Evolutionary conservation across 2,329 filamentous ascomycete species (phyloP), one percentile per base, ranked within the genome.

Genomic region (Colletotrichum sp.): DNA sequence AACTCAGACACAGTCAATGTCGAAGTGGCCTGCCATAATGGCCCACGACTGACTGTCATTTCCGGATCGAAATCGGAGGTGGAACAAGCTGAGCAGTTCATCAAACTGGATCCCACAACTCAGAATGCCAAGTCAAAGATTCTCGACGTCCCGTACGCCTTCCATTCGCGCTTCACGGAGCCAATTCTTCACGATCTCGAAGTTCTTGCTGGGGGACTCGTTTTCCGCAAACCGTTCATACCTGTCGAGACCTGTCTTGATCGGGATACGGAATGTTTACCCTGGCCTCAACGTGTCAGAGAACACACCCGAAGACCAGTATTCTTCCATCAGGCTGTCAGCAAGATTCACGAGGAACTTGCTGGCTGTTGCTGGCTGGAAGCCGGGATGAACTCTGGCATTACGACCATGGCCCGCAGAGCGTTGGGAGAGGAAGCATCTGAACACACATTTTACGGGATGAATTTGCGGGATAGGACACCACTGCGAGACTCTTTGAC

Each of bases 1-100:
- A 11, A 39, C 32, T n/a, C 75, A 78, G 15, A 16, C 84, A 25
- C 69, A 83, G 7, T 44, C 29, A 3, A 64, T 76, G 78, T 66
- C 13, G 70, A 63, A 8, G 86, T 91, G 44, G 89, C 89, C 0
- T 90, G 89, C 78, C 88, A 82, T 79, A 90, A 89, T 65, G 86
- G 87, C 85, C 0, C 78, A 75, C 6, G 87, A 82, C 74, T 86
- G 15, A 44, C 87, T 78, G 86, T 86, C 0, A 30, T 90, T 4
- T 86, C 85, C 3, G 88, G 88, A 0, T 78, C 83, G 0, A 73
- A 79, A 0, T 44, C 61, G 1, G 81, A 82, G 2, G 84, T 88
- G 8, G 80, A 86, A 6, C 78, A 34, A 32, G 69, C 49, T 8
- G 30, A 36, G 19, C 4, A 36, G 15, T 13, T 49, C 34, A 49